phyloP scores from a whole-genome alignment of 768 basidiomycete genomes.

The Scleroderma bovista region DNA sequence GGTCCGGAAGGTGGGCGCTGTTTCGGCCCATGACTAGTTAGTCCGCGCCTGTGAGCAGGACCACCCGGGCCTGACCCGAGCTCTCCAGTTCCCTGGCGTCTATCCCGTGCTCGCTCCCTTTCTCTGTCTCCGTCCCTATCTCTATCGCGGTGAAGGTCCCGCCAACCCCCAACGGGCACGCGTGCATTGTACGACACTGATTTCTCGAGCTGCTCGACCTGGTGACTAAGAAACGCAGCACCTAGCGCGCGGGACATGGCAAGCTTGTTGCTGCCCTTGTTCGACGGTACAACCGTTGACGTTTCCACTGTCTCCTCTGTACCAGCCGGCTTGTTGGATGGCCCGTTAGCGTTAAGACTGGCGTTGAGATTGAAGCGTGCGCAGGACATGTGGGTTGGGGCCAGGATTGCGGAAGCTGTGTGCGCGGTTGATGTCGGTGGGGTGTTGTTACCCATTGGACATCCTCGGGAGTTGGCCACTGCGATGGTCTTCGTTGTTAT shows the following conservation, averaged over 20 bases:
- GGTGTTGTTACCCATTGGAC: neutral
- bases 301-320: neutral
- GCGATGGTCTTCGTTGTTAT: neutral
- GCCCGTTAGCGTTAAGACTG: neutral
- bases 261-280: conserved; percentile 41
- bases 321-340: neutral
- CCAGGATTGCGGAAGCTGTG: neutral
- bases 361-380: neutral
- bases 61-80: conserved; percentile 58
- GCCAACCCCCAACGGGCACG: neutral
- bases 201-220: conserved; percentile 85
- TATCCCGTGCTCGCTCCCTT: neutral
- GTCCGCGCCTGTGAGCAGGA: conserved; percentile 35
- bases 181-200: conserved; percentile 40
- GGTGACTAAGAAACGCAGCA: conserved; percentile 81
- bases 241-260: conserved; percentile 86
- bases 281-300: neutral
- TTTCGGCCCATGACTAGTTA: conserved; percentile 15
- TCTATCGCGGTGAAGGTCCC: neutral
- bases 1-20: conserved; percentile 15
- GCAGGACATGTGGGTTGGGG: neutral
- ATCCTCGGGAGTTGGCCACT: neutral
- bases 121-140: neutral
- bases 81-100: conserved; percentile 22
- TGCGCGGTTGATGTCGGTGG: neutral